Base-by-base conservation (phyloP, 148 eudicot species). In the Talinum fruticosum region DNA sequence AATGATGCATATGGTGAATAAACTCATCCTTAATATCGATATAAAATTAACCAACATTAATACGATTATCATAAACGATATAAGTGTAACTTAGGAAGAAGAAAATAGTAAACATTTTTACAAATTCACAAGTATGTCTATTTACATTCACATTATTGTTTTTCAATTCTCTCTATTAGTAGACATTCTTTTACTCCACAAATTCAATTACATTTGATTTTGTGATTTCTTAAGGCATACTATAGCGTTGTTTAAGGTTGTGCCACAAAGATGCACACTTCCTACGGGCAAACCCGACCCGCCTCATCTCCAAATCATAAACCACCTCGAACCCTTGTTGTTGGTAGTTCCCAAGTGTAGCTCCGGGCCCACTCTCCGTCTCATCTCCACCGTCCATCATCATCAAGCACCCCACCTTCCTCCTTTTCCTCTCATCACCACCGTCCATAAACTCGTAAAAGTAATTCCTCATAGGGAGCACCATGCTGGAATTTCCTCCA, bases 291-390 rank as follows among this genome's bases (percentile, higher is more conserved):
- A 95, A 95, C 75, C 98, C 98, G 78, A 95, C 89, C 83, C 94
- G 81, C 5, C 82, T 76, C 59, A 82, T 79, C 74, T 86, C 89
- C 90, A 95, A 91, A 69, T 95, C 98, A 78, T 95, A 95, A 73
- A 89, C 94, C 86, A 95, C 98, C 81, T 95, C 96, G 72, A 95
- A 92, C 51, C 98, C 98, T 65, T 95, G 97, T 41, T 95, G 98
- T 76, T 92, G 97, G 68, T 92, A 95, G 30, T 95, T 95, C 72
- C 98, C 98, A 6, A 95, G 75, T n/a, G 94, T 88, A 53, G 91
- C 90, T 62, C 84, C 94, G 12, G 98, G 94, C 85, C 98, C 98
- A 80, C 89, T 76, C 47, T 87, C 97, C 29, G 57, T 78, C 12
- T 82, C 92, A 75, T 89, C 92, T 5, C 96, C 98, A 32, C 88